Base-by-base conservation (phyloP, 2,329 filamentous ascomycete species). In the Tolypocladium paradoxum region DNA sequence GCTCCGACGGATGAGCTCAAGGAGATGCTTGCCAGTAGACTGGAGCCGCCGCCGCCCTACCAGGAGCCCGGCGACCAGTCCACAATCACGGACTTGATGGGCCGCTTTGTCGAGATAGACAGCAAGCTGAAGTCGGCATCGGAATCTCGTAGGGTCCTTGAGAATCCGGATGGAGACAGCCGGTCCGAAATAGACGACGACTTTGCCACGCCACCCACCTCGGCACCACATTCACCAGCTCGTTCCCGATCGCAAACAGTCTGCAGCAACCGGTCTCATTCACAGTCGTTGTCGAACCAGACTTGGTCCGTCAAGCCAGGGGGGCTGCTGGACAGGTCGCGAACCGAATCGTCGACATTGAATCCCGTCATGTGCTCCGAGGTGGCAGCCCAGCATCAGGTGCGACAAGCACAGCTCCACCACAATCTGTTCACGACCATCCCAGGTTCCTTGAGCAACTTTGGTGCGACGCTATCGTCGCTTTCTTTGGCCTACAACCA, bases 1-100 rank as follows among this genome's bases (percentile, higher is more conserved):
- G 88, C 95, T 71, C 79, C 79, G 24, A 90, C 88, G 0, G 87
- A 90, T 16, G 87, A 93, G 52, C 73, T 97, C 56, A 96, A 95
- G 68, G 79, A 81, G 43, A 82, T 84, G 45, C 71, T 96, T 45
- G 78, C 80, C 22, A 77, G 77, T 36, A 81, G 88, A 29, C 71
- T 91, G 56, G 79, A 83, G 64, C 81, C 87, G 22, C 64, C 78
- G 54, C 69, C 72, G 2, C 66, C 71, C 0, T 72, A 72, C 45
- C 61, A 69, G 35, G 70, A 74, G 24, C 59, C 64, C 0, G 53
- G 47, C 6, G 55, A 57, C 9, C 58, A 62, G 18, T 50, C 59
- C 37, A 54, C 57, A 1, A 55, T 62, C 6, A 36, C 59, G 12
- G 58, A 60, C 4, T 50, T 64, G 4, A 48, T 62, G 18, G 55